phyloP scores from a whole-genome alignment of 495 filamentous ascomycete genomes.

The Choiromyces venosus region DNA sequence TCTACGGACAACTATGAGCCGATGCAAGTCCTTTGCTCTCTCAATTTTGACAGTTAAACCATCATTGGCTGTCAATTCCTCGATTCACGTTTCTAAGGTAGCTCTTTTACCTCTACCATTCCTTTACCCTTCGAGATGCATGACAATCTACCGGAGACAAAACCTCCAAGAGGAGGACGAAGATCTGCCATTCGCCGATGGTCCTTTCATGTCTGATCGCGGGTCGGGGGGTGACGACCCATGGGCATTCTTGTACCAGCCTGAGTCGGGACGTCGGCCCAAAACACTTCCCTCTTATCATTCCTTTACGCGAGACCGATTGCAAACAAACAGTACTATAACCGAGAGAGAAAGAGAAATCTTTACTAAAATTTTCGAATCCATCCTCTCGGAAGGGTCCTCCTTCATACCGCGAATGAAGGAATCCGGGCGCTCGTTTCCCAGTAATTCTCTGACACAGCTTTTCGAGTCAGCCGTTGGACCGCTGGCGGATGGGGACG shows the following conservation, averaged over 20 bases:
- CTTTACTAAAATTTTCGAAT: slow-evolving; percentile 40
- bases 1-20: background rate
- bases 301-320: background rate
- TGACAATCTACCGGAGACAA: background rate
- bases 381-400: slow-evolving; percentile 32
- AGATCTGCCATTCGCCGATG: slow-evolving; percentile 11
- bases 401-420: slow-evolving; percentile 13
- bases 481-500: slow-evolving; percentile 23
- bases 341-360: slow-evolving; percentile 37
- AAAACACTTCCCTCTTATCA: background rate
- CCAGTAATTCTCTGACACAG: slow-evolving; percentile 23
- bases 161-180: background rate
- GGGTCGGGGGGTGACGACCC: slow-evolving; percentile 17
- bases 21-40: background rate
- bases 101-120: slow-evolving; percentile 8
- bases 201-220: background rate
- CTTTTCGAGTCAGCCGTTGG: slow-evolving; percentile 40
- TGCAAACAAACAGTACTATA: background rate
- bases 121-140: slow-evolving; percentile 22
- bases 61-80: background rate
- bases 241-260: slow-evolving; percentile 37
- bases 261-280: background rate
- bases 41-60: background rate
- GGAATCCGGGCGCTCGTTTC: slow-evolving; percentile 6
- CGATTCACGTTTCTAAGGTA: background rate